A percentile compares a stretch with the other conserved stretches of the same genome.
phyloP scores from a whole-genome alignment of 306 rosid genomes.

The Mucuna pruriens region DNA sequence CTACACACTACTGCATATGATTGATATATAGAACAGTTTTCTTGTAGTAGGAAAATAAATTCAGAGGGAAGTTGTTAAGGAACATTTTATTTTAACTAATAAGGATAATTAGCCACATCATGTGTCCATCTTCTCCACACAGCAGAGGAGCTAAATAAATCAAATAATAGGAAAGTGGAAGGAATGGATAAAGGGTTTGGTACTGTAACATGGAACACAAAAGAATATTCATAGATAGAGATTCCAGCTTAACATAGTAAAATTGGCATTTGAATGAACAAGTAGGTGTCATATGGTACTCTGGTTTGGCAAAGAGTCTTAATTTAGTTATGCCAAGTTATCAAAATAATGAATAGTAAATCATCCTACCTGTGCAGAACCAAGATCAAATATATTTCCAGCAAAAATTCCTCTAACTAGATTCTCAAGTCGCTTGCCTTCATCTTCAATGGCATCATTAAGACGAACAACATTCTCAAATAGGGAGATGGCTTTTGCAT shows the following conservation, averaged over 20 bases:
- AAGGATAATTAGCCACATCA: constrained; percentile 20
- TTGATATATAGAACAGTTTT: constrained; percentile 1
- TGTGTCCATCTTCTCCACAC: background rate
- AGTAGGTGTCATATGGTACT: background rate
- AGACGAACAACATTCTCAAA: constrained; percentile 73
- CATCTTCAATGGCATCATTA: constrained; percentile 91
- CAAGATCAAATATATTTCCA: constrained; percentile 98
- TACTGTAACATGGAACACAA: constrained; percentile 3
- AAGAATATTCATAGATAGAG: constrained; percentile 10
- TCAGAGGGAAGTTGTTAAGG: background rate
- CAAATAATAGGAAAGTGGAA: constrained; percentile 20
- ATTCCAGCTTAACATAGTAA: constrained; percentile 2
- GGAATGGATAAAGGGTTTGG: constrained; percentile 3
- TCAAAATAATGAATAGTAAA: constrained; percentile 23
- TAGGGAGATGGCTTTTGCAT: constrained; percentile 82
- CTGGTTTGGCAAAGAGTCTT: constrained; percentile 6
- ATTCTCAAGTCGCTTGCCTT: constrained; percentile 79
- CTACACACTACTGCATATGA: constrained; percentile 14
- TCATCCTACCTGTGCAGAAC: constrained; percentile 81
- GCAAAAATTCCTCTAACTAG: constrained; percentile 88
- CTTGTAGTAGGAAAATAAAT: background rate
- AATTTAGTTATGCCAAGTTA: constrained; percentile 7
- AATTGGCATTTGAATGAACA: background rate
- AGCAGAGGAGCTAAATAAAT: background rate
- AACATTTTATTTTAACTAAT: background rate